Evolutionary conservation across 2,329 filamentous ascomycete species (phyloP), one percentile per base, ranked within the genome.

Genomic region (Huntiella decipiens): DNA sequence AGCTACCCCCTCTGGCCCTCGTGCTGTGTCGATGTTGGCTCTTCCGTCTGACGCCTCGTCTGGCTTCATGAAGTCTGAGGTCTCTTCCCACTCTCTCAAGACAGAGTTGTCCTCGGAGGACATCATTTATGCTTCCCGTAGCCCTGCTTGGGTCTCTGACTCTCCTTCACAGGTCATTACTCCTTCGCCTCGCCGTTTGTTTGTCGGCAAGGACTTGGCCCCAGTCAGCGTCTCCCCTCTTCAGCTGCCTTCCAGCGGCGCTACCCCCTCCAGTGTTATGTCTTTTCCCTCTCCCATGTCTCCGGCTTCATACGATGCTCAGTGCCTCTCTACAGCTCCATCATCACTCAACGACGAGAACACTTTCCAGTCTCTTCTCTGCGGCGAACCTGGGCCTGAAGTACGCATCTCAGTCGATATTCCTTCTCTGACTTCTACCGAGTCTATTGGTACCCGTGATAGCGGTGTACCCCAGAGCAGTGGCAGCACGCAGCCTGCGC

Each of bases 341-440:
- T 87, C 82, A 1, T 86, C 81, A 0, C 66, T 79, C 38, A 72
- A 74, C 1, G 82, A 86, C 51, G 80, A 80, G 52, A 78, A 75
- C 48, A 74, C 68, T 34, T 79, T 82, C 56, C 76, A 77, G 48
- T 84, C 80, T 2, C 64, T 82, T 31, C 66, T 82, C 4, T 71
- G 84, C 59, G 79, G 80, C 45, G 81, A 86, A 52, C 79, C 79
- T 15, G 79, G 78, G 0, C 81, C 79, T 0, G 80, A 85, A 54
- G 63, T 76, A 5, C 74, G 81, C 40, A 71, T 80, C 33, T 87
- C 82, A 1, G 68, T 77, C 31, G 81, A 83, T 53, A 75, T 83
- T 11, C 80, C 82, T 2, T 86, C 82, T 2, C 61, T 71, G 52
- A 82, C 79, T 1, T 85, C 79, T 56, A 84, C 79, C 56, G 77